phyloP scores from a whole-genome alignment of 305 asterid genomes.

The Nicotiana rustica region DNA sequence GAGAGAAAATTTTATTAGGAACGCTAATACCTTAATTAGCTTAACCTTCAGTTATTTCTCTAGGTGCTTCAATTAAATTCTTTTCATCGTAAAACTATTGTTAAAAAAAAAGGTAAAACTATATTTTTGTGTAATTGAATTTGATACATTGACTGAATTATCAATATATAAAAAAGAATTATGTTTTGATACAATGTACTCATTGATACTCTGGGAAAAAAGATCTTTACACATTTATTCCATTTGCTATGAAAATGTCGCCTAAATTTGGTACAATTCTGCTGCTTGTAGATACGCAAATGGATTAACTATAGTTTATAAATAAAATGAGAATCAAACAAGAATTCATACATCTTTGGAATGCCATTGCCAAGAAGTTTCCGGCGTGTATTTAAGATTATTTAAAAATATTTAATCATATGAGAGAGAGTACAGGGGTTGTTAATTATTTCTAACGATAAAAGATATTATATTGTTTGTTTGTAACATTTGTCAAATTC shows the following conservation, averaged over 20 bases:
- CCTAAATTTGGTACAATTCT: constrained; percentile 33
- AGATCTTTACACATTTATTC: neutral
- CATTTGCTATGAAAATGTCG: constrained; percentile 22
- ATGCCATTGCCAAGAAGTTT: constrained; percentile 20
- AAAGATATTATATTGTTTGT: no score
- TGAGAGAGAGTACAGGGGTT: no score
- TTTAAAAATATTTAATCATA: neutral
- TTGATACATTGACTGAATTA: neutral
- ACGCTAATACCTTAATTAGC: no score
- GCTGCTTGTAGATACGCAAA: constrained; percentile 23
- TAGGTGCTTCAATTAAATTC: no score
- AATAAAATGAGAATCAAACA: constrained; percentile 27
- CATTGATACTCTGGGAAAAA: neutral
- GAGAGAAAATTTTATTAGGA: no score
- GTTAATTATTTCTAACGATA: no score
- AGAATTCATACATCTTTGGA: neutral
- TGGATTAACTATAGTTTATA: neutral
- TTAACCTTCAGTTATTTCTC: no score
- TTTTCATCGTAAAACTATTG: no score
- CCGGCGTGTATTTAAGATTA: neutral
- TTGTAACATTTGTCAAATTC: no score
- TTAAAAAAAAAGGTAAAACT: no score
- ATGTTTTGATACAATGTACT: constrained; percentile 28
- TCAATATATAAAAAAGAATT: neutral
- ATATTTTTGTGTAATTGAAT: no score